These are phyloP conservation scores for Colletotrichum neosansevieriae DNA, from an alignment of 2,329 filamentous ascomycete genomes.

Conservation along the genomic window DNA sequence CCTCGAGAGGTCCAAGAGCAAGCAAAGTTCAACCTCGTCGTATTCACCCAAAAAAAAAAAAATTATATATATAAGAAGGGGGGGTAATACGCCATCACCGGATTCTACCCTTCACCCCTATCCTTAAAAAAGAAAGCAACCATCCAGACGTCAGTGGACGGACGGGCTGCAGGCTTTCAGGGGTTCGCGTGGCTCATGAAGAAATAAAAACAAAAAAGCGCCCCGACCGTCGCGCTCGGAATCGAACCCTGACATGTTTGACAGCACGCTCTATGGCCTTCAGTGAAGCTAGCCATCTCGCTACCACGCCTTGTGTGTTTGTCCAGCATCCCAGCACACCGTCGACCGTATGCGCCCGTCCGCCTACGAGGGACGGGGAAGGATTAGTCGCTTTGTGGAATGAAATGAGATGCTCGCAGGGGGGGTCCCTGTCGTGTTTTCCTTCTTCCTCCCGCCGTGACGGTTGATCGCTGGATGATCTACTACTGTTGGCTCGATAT, in stretches of 20 bases:
- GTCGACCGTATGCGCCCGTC: conserved; percentile 14
- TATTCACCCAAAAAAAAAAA: too few species aligned
- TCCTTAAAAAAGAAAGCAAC: conserved; percentile 11
- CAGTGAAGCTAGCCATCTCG: neutral
- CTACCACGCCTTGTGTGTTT: neutral
- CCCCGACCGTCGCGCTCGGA: conserved; percentile 6
- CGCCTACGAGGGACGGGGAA: neutral
- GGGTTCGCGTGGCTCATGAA: neutral
- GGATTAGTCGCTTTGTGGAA: neutral
- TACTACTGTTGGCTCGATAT: neutral
- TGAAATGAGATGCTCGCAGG: conserved; percentile 34
- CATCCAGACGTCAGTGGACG: conserved; percentile 12
- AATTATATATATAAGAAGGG: too few species aligned
- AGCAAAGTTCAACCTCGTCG: too few species aligned
- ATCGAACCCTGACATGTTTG: conserved; percentile 16
- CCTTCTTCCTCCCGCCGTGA: neutral
- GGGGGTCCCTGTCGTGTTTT: conserved; percentile 21
- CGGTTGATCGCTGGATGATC: conserved; percentile 7
- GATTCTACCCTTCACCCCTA: too few species aligned
- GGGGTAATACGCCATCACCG: too few species aligned
- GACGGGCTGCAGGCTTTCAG: neutral
- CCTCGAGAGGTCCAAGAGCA: conserved; percentile 16
- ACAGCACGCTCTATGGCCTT: conserved; percentile 15
- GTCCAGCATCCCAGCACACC: conserved; percentile 9
- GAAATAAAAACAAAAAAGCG: neutral